Percentiles rank a stretch among this genome's conserved stretches.
Evolutionary conservation across 2,329 filamentous ascomycete genomes (phyloP).

Genomic region (Colletotrichum sp.): DNA sequence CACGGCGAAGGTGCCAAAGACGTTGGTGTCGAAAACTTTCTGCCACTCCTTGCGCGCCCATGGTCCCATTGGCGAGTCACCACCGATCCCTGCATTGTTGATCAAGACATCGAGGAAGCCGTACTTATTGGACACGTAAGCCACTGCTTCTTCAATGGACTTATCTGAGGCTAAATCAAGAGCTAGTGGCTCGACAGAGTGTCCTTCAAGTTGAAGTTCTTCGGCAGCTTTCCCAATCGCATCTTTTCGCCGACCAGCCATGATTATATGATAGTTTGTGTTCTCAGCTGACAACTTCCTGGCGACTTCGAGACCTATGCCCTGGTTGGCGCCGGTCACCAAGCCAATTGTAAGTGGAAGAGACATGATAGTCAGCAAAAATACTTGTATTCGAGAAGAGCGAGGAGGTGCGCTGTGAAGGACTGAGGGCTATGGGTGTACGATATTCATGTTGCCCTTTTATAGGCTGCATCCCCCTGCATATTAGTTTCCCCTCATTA

Average conservation of each 20-base stretch:
- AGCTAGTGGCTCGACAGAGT: not conserved
- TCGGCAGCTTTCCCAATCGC: not conserved
- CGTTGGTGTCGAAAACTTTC: not conserved
- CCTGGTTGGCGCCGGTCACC: not conserved
- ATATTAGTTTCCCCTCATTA: accelerated
- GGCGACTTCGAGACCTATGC: not conserved
- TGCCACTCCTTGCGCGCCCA: not conserved
- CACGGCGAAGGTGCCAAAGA: not conserved
- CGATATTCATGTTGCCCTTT: not conserved
- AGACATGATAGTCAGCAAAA: not conserved
- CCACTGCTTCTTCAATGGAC: not conserved
- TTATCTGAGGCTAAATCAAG: not conserved
- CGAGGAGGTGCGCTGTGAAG: not conserved
- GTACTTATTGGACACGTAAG: not conserved
- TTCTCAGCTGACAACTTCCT: not conserved
- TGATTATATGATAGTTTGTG: not conserved
- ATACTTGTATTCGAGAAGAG: not conserved
- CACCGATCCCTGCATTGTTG: not conserved
- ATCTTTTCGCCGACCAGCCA: not conserved
- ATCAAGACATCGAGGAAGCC: not conserved
- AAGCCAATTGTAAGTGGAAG: not conserved
- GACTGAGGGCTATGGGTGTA: not conserved
- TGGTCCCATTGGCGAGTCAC: not conserved
- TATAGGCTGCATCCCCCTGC: not conserved
- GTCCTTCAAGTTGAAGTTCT: not conserved